Conservation (phyloP, 1,139 yeast genomes). For the Barnettozyma hawaiiensis region DNA sequence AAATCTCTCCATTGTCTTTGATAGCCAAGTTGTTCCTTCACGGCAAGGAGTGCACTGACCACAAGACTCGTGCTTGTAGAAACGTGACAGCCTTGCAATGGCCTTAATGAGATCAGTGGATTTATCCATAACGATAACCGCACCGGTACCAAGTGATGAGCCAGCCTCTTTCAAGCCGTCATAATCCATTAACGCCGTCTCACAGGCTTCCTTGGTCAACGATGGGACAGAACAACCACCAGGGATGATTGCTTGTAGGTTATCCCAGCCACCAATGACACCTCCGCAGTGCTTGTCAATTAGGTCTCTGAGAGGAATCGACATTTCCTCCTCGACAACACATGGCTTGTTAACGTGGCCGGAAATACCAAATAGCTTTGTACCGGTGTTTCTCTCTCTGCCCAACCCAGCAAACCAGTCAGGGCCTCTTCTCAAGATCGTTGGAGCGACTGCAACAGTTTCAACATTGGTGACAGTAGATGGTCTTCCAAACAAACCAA, state of each 20-base stretch:
- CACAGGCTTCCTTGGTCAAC: conserved; percentile 62
- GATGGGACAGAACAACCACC: conserved; percentile 88
- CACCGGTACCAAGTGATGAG: conserved; percentile 87
- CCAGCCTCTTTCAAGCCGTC: conserved; percentile 82
- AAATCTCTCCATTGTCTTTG: conserved; percentile 79
- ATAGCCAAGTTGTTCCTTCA: conserved; percentile 86
- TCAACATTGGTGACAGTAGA: conserved; percentile 86
- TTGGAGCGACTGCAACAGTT: conserved; percentile 84
- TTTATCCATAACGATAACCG: conserved; percentile 85
- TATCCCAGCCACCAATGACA: conserved; percentile 88
- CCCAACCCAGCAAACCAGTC: conserved; percentile 82
- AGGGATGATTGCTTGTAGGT: conserved; percentile 77
- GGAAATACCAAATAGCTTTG: conserved; percentile 77
- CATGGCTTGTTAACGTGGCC: conserved; percentile 90
- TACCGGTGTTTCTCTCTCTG: conserved; percentile 77
- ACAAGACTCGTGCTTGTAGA: conserved; percentile 87
- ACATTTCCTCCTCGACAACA: conserved; percentile 91
- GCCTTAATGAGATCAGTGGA: conserved; percentile 79
- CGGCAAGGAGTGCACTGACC: conserved; percentile 95
- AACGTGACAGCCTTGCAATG: conserved; percentile 74
- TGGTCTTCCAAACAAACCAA: conserved; percentile 86
- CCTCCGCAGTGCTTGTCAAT: conserved; percentile 89
- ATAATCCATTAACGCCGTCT: conserved; percentile 72
- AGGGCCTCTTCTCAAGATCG: conserved; percentile 83
- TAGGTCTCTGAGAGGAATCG: conserved; percentile 74